Conservation (phyloP, 495 filamentous ascomycete genomes). For the Aspergillus kassunensis region DNA sequence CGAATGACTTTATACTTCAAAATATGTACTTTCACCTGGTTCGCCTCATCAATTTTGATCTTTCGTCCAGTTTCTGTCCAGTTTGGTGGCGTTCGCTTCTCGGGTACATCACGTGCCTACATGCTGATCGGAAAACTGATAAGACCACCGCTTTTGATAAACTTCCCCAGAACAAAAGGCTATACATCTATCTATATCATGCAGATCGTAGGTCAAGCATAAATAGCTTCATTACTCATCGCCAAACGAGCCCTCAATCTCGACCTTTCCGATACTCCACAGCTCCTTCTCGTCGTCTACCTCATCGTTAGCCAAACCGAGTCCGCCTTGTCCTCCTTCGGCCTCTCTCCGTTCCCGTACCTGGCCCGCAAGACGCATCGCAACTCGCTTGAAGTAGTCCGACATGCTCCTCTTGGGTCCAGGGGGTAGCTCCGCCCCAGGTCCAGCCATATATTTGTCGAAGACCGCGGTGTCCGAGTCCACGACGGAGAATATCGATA, state of each 20-base stretch:
- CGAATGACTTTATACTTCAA: too few relatives aligned
- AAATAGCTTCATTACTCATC: constrained; percentile 34
- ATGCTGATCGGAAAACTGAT: not conserved
- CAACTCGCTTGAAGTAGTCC: constrained; percentile 95
- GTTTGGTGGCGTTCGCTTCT: not conserved
- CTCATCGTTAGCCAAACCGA: constrained; percentile 84
- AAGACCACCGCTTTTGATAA: constrained; percentile 8
- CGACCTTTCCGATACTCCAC: constrained; percentile 90
- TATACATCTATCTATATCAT: constrained; percentile 19
- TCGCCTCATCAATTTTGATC: too few relatives aligned
- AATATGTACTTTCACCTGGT: too few relatives aligned
- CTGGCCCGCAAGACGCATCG: constrained; percentile 73
- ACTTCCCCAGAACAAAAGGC: constrained; percentile 11
- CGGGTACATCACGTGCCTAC: not conserved
- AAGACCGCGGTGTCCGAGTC: constrained; percentile 83
- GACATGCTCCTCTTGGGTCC: constrained; percentile 84
- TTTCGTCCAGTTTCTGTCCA: not conserved
- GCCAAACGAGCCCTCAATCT: constrained; percentile 61
- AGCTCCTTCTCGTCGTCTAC: constrained; percentile 91
- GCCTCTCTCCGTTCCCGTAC: constrained; percentile 84
- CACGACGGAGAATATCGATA: constrained; percentile 89
- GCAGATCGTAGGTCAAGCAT: constrained; percentile 15
- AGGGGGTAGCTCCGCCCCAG: constrained; percentile 56
- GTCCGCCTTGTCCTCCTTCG: constrained; percentile 79
- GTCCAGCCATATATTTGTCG: constrained; percentile 77